These are phyloP conservation scores for Botryotinia narcissicola DNA, from an alignment of 2,329 filamentous ascomycete species.

Conservation along the genomic window DNA sequence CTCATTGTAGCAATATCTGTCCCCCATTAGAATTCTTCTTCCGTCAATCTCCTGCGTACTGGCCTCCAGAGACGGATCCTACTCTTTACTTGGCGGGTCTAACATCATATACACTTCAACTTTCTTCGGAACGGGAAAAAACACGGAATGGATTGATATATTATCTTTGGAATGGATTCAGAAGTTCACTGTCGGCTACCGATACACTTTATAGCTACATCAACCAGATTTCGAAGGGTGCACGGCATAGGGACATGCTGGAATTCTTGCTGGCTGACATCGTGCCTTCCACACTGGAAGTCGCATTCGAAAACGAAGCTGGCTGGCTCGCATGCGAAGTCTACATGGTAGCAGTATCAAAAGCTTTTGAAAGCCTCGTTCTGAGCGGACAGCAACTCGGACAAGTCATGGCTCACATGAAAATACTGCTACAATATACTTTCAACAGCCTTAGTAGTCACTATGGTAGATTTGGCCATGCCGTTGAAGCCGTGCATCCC, in stretches of 20 bases:
- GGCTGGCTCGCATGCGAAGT: conserved; percentile 32
- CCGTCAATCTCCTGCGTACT: conserved; percentile 31
- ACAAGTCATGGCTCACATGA: conserved; percentile 23
- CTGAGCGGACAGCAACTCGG: conserved; percentile 20
- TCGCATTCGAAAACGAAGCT: conserved; percentile 28
- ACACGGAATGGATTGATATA: conserved; percentile 32
- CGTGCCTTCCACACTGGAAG: conserved; percentile 31
- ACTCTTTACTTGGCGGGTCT: conserved; percentile 34
- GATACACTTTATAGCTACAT: conserved; percentile 23
- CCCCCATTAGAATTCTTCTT: conserved; percentile 34
- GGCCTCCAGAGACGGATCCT: conserved; percentile 35
- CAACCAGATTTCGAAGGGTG: conserved; percentile 26
- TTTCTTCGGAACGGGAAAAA: conserved; percentile 26
- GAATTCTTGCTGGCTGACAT: conserved; percentile 34
- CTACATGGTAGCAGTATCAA: conserved; percentile 29
- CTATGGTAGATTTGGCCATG: conserved; percentile 6
- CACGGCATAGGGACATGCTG: conserved; percentile 30
- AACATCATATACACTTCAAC: conserved; percentile 32
- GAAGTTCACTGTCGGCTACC: conserved; percentile 27
- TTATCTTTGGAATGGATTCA: conserved; percentile 36
- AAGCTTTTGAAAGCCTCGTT: conserved; percentile 14
- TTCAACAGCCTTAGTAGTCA: conserved; percentile 25
- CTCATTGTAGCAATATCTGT: conserved; percentile 32
- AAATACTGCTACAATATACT: conserved; percentile 30
- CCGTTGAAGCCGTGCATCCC: conserved; percentile 21